These are phyloP conservation scores for Suillus discolor DNA, from an alignment of 768 basidiomycete species.

Conservation along the genomic window DNA sequence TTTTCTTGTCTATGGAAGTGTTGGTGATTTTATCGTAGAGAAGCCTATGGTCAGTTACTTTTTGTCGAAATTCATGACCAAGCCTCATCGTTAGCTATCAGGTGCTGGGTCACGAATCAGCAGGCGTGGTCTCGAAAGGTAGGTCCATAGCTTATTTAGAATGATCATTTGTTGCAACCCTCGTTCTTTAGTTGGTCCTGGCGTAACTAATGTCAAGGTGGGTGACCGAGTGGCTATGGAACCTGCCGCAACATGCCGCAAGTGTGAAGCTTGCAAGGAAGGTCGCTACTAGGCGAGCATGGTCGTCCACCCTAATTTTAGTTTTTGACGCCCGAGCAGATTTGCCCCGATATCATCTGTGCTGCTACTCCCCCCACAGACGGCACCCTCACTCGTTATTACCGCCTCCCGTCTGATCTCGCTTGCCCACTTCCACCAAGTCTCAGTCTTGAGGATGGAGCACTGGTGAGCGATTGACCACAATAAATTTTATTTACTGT, in stretches of 20 bases:
- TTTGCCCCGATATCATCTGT: slow-evolving; percentile 85
- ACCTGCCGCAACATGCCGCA: slow-evolving; percentile 84
- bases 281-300: slow-evolving; percentile 76
- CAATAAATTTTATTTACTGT: not conserved
- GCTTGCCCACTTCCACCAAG: slow-evolving; percentile 82
- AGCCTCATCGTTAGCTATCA: slow-evolving; percentile 29
- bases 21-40: slow-evolving; percentile 78
- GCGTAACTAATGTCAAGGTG: slow-evolving; percentile 73
- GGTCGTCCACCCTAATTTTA: slow-evolving; percentile 3
- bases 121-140: slow-evolving; percentile 78
- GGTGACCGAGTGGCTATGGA: slow-evolving; percentile 94
- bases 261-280: slow-evolving; percentile 81
- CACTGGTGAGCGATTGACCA: slow-evolving; percentile 62
- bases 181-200: slow-evolving; percentile 60
- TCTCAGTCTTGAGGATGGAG: slow-evolving; percentile 90
- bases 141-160: slow-evolving; percentile 1
- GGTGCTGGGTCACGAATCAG: slow-evolving; percentile 94
- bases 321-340: slow-evolving; percentile 39
- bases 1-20: slow-evolving; percentile 76
- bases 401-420: slow-evolving; percentile 83
- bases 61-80: slow-evolving; percentile 3
- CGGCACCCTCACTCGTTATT: slow-evolving; percentile 87
- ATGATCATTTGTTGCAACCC: not conserved
- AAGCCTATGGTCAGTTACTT: slow-evolving; percentile 73
- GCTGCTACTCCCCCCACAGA: slow-evolving; percentile 96